Evolutionary conservation across 2,329 filamentous ascomycete genomes (phyloP), one percentile per base, ranked within the genome.

Genomic region (Calonectria hongkongensis): DNA sequence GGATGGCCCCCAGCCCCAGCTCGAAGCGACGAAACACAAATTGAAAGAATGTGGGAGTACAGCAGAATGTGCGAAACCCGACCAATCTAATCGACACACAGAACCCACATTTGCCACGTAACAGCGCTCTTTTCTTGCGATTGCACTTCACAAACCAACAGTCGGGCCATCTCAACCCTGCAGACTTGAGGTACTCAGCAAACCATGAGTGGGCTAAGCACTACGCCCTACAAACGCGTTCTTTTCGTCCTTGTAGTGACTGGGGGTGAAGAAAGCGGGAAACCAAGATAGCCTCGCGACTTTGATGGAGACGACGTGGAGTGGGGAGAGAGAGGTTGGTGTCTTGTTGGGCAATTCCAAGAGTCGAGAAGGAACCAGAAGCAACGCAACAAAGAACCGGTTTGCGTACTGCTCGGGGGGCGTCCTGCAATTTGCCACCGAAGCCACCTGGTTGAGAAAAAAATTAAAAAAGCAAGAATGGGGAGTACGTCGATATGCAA

Each of bases 51-150:
- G 43, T 18, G n/a, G 45, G n/a, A 48, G 18, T 21, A 25, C n/a
- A 48, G 45, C 6, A 25, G n/a, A 48, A 48, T 25, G n/a, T 48
- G n/a, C n/a, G 18, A 48, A 25, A 25, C 45, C 45, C 45, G 9
- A 25, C 45, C 45, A 48, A 48, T 48, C n/a, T 48, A 48, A 48
- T 48, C n/a, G n/a, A 48, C 45, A 48, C 45, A 48, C 13, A 9
- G n/a, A 21, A n/a, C n/a, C 45, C 45, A 48, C 45, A 48, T 25
- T 25, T 25, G 45, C 45, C 45, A 48, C 45, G n/a, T 48, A 48
- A 10, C 45, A 48, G 12, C n/a, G 45, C 45, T n/a, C n/a, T n/a
- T 25, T 48, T 48, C n/a, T 48, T 12, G 12, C 45, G 25, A 9
- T 25, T 21, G 45, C 45, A 48, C 45, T 12, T 48, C 25, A n/a